Evolutionary conservation across 1,284 basidiomycete species (phyloP).

Genomic region (Sanguinoderma infundibulare): DNA sequence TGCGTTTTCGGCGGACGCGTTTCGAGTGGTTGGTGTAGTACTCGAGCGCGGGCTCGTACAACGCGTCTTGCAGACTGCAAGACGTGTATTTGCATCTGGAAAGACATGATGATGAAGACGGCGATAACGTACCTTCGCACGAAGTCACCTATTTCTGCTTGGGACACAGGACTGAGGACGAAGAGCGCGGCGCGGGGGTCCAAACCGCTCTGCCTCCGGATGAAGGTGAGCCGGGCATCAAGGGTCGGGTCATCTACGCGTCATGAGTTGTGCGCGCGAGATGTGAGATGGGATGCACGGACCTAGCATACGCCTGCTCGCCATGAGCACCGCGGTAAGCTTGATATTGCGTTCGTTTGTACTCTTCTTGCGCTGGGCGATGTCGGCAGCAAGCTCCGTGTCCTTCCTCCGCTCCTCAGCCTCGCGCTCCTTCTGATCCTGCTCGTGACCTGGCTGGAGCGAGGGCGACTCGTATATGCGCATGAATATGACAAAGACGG

Average conservation of each 20-base stretch:
- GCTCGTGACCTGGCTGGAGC: slow-evolving; percentile 60
- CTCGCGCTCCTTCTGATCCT: slow-evolving; percentile 61
- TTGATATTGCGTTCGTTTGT: slow-evolving; percentile 90
- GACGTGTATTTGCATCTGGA: neutral
- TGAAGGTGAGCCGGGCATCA: slow-evolving; percentile 83
- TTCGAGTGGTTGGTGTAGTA: slow-evolving; percentile 94
- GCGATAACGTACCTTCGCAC: slow-evolving; percentile 62
- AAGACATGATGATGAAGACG: neutral
- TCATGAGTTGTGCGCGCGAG: neutral
- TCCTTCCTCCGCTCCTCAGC: slow-evolving; percentile 77
- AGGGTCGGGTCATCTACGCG: slow-evolving; percentile 78
- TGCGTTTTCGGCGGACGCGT: slow-evolving; percentile 88
- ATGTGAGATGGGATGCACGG: neutral
- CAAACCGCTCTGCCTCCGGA: slow-evolving; percentile 85
- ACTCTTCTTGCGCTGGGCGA: slow-evolving; percentile 77
- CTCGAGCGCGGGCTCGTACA: slow-evolving; percentile 88
- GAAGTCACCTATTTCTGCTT: slow-evolving; percentile 84
- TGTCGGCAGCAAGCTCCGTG: slow-evolving; percentile 75
- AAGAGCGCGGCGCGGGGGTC: slow-evolving; percentile 93
- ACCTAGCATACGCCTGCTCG: slow-evolving; percentile 83
- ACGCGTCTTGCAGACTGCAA: slow-evolving; percentile 79
- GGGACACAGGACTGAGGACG: slow-evolving; percentile 90
- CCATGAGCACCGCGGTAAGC: slow-evolving; percentile 93
- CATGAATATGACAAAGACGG: slow-evolving; percentile 91
- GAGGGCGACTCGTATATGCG: slow-evolving; percentile 76